Percentiles rank a stretch among this genome's conserved stretches.
These are phyloP conservation scores for Curvularia hawaiiensis DNA, from an alignment of 2,329 filamentous ascomycete species.

Conservation along the genomic window DNA sequence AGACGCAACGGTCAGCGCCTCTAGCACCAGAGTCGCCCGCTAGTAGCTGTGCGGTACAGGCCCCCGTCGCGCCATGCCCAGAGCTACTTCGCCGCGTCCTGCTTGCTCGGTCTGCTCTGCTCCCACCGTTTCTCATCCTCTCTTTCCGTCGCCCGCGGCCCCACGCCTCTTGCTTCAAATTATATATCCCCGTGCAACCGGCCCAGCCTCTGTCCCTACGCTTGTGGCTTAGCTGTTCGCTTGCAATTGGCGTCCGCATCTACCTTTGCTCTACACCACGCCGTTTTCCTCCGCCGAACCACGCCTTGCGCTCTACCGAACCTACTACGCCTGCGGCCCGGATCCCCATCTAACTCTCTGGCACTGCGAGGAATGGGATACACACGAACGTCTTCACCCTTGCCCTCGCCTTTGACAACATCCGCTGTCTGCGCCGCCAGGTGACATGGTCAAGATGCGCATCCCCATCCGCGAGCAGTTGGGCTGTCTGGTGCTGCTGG, in stretches of 20 bases:
- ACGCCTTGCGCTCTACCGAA: not conserved
- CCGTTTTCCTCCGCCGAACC: conserved; percentile 3
- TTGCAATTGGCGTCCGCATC: conserved; percentile 14
- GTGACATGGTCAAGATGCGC: conserved; percentile 66
- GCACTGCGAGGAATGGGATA: conserved; percentile 37
- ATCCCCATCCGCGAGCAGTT: conserved; percentile 89
- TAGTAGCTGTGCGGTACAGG: not conserved
- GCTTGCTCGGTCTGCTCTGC: conserved; percentile 10
- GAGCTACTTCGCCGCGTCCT: conserved; percentile 11
- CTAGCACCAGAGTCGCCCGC: conserved; percentile 19
- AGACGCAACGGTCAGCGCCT: conserved; percentile 5
- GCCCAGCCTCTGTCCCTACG: conserved; percentile 10
- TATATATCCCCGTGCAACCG: conserved; percentile 1
- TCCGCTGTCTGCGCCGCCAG: conserved; percentile 18
- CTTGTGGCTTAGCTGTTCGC: conserved; percentile 23
- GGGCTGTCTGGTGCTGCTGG: conserved; percentile 75
- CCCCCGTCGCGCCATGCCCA: conserved; percentile 17
- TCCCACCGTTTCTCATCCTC: conserved; percentile 28
- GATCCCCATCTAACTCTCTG: conserved; percentile 10
- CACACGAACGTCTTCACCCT: conserved; percentile 16
- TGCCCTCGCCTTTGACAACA: conserved; percentile 15
- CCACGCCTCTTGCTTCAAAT: not conserved
- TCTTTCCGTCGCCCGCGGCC: conserved; percentile 24
- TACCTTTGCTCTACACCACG: conserved; percentile 13
- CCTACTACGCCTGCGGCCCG: not conserved